Base-by-base conservation (phyloP, 1,284 basidiomycete genomes). In the Sporisorium sorghi region DNA sequence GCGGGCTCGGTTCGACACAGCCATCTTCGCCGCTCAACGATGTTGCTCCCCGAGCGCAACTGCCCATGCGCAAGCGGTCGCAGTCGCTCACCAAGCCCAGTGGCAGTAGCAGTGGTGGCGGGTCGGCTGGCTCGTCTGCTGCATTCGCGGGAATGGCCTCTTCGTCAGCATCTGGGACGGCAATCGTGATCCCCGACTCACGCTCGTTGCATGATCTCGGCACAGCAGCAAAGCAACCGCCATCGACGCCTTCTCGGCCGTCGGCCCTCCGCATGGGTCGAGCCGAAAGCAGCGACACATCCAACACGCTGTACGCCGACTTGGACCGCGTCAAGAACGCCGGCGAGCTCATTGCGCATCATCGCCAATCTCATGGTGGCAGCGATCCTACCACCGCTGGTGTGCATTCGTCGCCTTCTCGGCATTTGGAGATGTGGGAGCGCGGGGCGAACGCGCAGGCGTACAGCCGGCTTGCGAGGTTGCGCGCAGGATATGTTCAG, bases 311-410 rank as follows among this genome's bases (percentile, higher is more conserved):
- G 12, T 55, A 55, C 51, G 21, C 15, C 1, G 50, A 46, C 19
- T 37, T 47, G 23, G n/a, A 49, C 1, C 44, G 33, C 15, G 59
- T 33, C 12, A 21, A 44, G 24, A 42, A 8, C 1, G 40, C 48
- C 9, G 30, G 37, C n/a, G 73, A 63, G 14, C 28, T 60, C 2
- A 48, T 66, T 2, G 64, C 68, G 14, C 75, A 77, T 21, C 67
- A 68, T 21, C 60, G 75, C 1, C 69, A 76, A 19, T 62, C 59
- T 23, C 77, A 79, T 40, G 73, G 70, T 12, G 75, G 75, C 4
- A 71, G 66, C 24, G 77, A 79, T 23, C 72, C 77, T 3, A 77
- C 77, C 2, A 43, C 67, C 1, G 35, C 71, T 2, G 54, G 58
- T 7, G 23, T 43, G 15, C 60, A 63, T 15, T 44, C 61, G 0